Percentiles rank a stretch among this genome's conserved stretches.
Conservation (phyloP, 129 eudicot genomes). For the Oenanthe sinensis region DNA sequence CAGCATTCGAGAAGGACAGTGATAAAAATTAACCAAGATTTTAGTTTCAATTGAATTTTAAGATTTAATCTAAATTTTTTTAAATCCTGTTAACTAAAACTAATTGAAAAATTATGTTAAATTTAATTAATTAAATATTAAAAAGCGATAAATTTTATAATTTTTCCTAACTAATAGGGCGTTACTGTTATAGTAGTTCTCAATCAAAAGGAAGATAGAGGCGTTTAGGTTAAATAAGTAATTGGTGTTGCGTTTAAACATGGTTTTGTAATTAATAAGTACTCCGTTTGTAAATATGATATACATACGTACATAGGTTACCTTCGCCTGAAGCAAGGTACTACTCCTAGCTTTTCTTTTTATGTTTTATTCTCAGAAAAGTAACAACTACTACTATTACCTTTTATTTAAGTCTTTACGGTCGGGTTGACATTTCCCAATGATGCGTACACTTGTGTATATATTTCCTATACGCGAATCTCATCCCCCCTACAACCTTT, state of each 20-base stretch:
- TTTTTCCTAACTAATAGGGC: no score
- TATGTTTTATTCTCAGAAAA: background rate
- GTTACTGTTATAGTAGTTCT: background rate
- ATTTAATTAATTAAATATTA: no score
- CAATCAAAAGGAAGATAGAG: background rate
- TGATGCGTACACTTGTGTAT: background rate
- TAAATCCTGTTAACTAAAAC: no score
- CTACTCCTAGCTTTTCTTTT: background rate
- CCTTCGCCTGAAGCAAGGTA: constrained; percentile 4
- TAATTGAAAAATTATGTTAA: no score
- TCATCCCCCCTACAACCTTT: background rate
- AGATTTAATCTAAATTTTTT: no score
- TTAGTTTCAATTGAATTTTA: no score
- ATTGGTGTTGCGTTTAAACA: constrained; percentile 3
- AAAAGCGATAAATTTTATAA: no score
- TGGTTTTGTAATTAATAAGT: background rate
- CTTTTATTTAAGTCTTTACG: constrained; percentile 9
- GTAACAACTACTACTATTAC: background rate
- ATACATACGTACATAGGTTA: background rate
- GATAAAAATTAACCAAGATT: no score
- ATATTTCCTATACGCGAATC: background rate
- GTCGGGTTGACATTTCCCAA: constrained; percentile 4
- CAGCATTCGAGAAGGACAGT: background rate
- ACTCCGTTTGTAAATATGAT: background rate
- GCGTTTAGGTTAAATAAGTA: constrained; percentile 1